Evolutionary conservation across 2,329 filamentous ascomycete genomes (phyloP).

Genomic region (Diplodia corticola): DNA sequence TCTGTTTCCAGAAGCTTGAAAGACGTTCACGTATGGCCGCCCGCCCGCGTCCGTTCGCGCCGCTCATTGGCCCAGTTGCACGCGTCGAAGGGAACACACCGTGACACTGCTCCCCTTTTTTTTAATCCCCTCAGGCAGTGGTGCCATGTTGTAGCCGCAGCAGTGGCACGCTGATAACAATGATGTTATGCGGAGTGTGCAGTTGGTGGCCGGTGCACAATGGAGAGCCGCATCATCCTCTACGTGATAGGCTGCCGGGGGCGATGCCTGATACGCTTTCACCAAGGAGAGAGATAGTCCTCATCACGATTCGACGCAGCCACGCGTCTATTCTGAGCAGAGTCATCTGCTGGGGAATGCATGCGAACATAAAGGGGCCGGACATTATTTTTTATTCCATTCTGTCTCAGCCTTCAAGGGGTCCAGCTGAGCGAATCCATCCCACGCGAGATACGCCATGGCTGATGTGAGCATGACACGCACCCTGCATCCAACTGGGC

Average conservation of each 20-base stretch:
- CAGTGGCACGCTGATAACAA: not conserved
- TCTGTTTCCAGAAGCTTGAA: not conserved
- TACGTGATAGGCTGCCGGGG: not conserved
- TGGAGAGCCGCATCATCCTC: not conserved
- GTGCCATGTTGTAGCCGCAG: not conserved
- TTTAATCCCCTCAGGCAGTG: not conserved
- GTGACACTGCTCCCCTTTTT: not conserved
- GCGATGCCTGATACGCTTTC: not conserved
- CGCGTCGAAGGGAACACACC: no score
- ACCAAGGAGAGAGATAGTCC: not conserved
- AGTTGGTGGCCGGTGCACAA: slow-evolving; percentile 2
- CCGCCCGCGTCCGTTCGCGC: not conserved
- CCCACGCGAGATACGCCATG: slow-evolving; percentile 7
- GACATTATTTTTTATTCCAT: not conserved
- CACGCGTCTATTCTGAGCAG: not conserved
- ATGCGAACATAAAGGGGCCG: not conserved
- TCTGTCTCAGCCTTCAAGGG: slow-evolving; percentile 4
- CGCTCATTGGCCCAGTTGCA: not conserved
- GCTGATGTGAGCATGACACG: slow-evolving; percentile 10
- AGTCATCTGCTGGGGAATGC: slow-evolving; percentile 7
- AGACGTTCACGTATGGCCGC: not conserved
- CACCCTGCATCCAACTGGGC: not conserved
- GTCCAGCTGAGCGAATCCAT: not conserved
- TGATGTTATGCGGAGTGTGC: slow-evolving; percentile 4
- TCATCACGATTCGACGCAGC: not conserved